phyloP scores from a whole-genome alignment of 2,329 filamentous ascomycete species.

The Pseudogymnoascus sp. region DNA sequence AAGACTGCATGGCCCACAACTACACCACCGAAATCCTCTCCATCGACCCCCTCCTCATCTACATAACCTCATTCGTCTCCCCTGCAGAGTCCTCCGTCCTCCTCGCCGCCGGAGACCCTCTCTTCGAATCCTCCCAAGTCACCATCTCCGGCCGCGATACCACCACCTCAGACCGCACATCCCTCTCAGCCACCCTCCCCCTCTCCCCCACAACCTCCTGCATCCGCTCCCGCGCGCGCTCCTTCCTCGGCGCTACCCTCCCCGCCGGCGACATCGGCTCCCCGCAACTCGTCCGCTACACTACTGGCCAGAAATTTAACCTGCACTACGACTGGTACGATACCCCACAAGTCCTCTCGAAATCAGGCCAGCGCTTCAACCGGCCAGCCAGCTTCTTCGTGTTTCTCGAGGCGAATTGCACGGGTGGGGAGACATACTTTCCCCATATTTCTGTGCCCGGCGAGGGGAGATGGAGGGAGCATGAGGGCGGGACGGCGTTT shows the following conservation, averaged over 20 bases:
- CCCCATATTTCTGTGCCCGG: slow-evolving; percentile 5
- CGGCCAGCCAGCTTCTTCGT: slow-evolving; percentile 17
- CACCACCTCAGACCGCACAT: not conserved
- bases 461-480: slow-evolving; percentile 28
- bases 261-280: not conserved
- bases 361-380: slow-evolving; percentile 17
- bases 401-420: slow-evolving; percentile 17
- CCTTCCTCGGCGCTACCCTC: slow-evolving; percentile 9
- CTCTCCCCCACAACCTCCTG: not conserved
- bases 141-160: not conserved
- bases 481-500: slow-evolving; percentile 36
- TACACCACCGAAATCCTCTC: slow-evolving; percentile 21
- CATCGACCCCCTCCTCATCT: slow-evolving; percentile 21
- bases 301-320: slow-evolving; percentile 10
- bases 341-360: slow-evolving; percentile 3
- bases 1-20: slow-evolving; percentile 13
- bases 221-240: not conserved
- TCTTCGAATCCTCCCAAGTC: not conserved
- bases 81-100: slow-evolving; percentile 9
- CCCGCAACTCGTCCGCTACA: slow-evolving; percentile 9
- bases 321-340: slow-evolving; percentile 15
- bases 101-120: not conserved
- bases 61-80: slow-evolving; percentile 21
- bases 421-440: slow-evolving; percentile 17
- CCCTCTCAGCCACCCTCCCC: not conserved